Percentiles rank a stretch among this genome's conserved stretches.
Conservation (phyloP, 2,329 filamentous ascomycete species). For the Fusarium sacchari region DNA sequence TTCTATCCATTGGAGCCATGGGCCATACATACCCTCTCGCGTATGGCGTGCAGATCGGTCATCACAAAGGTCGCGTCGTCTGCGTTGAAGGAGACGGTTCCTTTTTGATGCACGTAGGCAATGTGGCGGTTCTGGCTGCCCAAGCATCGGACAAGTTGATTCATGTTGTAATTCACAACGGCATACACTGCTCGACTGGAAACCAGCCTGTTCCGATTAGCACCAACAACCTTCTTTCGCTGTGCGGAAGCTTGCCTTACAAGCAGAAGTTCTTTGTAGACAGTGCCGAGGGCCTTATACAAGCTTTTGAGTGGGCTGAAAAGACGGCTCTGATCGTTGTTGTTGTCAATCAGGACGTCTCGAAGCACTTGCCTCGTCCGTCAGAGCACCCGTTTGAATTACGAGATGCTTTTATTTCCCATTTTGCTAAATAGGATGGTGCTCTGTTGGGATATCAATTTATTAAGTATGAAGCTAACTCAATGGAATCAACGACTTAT, state of each 20-base stretch:
- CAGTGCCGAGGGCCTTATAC: constrained; percentile 8
- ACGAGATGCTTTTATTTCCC: not conserved
- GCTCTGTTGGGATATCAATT: not conserved
- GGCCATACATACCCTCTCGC: not conserved
- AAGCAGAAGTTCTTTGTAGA: constrained; percentile 20
- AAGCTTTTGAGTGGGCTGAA: constrained; percentile 8
- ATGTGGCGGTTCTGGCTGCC: not conserved
- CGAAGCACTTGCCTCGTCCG: not conserved
- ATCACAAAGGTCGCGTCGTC: not conserved
- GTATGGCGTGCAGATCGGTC: not conserved
- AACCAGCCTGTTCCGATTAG: not conserved
- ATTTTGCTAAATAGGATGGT: not conserved
- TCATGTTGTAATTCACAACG: not conserved
- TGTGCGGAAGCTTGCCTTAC: constrained; percentile 7
- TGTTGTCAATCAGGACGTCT: constrained; percentile 1
- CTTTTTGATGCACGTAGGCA: constrained; percentile 3
- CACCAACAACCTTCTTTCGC: not conserved
- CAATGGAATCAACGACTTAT: not conserved
- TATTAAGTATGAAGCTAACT: not conserved
- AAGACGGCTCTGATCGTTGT: constrained; percentile 9
- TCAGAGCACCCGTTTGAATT: not conserved
- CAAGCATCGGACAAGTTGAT: not conserved
- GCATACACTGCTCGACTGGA: not conserved
- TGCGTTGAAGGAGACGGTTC: not conserved
- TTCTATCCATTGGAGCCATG: not conserved